These are phyloP conservation scores for Volvox reticuliferus DNA, from an alignment of 139 green algal genomes.

Conservation along the genomic window DNA sequence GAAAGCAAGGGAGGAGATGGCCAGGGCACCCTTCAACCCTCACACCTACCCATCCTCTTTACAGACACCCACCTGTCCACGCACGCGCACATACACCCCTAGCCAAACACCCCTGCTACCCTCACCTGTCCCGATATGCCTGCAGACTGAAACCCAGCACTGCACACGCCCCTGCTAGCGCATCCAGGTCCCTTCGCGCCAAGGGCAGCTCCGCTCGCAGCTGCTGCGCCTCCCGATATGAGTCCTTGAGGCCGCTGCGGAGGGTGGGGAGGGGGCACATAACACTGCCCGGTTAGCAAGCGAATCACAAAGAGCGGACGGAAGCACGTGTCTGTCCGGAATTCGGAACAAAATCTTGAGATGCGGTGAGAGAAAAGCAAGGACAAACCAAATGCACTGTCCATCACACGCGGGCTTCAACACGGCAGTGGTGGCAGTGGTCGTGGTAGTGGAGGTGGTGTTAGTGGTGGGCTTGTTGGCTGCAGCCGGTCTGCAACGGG, in stretches of 20 bases:
- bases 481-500: too few relatives aligned
- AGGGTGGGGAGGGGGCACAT: too few relatives aligned
- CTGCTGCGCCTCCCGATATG: not conserved
- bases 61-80: not conserved
- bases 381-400: too few relatives aligned
- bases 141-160: conserved; percentile 36
- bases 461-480: too few relatives aligned
- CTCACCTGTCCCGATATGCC: conserved; percentile 36
- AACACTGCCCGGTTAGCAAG: too few relatives aligned
- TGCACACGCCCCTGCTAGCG: conserved; percentile 10
- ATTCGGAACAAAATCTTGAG: too few relatives aligned
- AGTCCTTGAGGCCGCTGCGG: conserved; percentile 15
- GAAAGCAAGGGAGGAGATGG: not conserved
- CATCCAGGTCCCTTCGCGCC: not conserved
- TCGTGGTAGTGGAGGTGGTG: too few relatives aligned
- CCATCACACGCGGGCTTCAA: too few relatives aligned
- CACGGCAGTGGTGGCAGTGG: too few relatives aligned
- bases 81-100: not conserved
- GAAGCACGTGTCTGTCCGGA: too few relatives aligned
- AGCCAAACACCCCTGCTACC: not conserved
- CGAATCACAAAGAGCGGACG: too few relatives aligned
- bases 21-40: not conserved
- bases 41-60: not conserved
- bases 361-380: too few relatives aligned
- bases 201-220: conserved; percentile 10